Percentiles rank a stretch among this genome's conserved stretches.
Conservation (phyloP, 2,329 filamentous ascomycete species). For the Penicillium brasilianum region DNA sequence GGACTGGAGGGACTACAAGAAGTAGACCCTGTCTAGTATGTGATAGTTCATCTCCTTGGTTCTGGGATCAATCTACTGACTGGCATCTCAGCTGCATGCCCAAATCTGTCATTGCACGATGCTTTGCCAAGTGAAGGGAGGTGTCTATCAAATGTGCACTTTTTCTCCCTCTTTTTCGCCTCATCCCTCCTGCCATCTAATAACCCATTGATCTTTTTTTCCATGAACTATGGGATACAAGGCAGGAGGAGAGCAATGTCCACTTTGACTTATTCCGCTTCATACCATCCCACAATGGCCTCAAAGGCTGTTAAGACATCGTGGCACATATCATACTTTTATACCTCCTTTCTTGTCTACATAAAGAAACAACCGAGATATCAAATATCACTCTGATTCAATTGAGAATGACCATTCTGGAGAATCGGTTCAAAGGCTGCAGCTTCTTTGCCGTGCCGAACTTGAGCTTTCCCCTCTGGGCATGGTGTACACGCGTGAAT, state of each 20-base stretch:
- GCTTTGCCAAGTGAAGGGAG: constrained; percentile 53
- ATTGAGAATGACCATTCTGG: not conserved
- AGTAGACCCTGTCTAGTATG: constrained; percentile 86
- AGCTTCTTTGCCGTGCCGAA: not conserved
- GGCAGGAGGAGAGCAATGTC: constrained; percentile 65
- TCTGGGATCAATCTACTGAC: constrained; percentile 26
- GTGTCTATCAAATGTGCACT: not conserved
- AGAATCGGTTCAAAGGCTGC: not conserved
- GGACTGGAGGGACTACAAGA: constrained; percentile 75
- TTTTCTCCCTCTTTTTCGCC: not conserved
- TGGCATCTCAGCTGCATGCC: constrained; percentile 67
- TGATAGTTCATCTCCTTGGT: constrained; percentile 15
- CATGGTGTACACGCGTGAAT: not conserved
- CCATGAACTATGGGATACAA: constrained; percentile 71
- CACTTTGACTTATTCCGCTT: constrained; percentile 50
- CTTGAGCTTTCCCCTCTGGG: too few relatives aligned
- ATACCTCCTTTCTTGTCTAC: not conserved
- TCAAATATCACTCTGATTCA: not conserved
- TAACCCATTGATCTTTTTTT: constrained; percentile 60
- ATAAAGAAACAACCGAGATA: not conserved
- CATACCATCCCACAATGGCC: constrained; percentile 44
- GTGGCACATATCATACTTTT: constrained; percentile 39
- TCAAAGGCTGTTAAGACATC: constrained; percentile 48
- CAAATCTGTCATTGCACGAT: constrained; percentile 65
- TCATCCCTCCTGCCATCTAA: constrained; percentile 72